Percentiles rank a stretch among this genome's conserved stretches.
These are phyloP conservation scores for Pseudonectria buxi DNA, from an alignment of 2,329 filamentous ascomycete species.

Conservation along the genomic window DNA sequence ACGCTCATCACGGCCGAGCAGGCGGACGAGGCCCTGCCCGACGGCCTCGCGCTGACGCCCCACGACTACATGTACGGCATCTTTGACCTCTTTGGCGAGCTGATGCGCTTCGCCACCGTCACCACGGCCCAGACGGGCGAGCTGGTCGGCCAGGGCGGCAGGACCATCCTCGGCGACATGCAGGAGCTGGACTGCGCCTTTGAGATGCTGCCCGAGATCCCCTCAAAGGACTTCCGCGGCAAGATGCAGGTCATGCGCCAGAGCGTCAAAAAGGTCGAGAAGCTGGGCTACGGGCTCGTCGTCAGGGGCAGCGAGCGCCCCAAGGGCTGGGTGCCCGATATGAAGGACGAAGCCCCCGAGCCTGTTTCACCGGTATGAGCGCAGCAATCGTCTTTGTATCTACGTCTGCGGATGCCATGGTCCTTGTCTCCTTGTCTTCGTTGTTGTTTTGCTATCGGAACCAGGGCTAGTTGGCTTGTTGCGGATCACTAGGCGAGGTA, in stretches of 20 bases:
- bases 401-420: not conserved
- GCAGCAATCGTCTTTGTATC: not conserved
- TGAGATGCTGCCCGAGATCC: constrained; percentile 61
- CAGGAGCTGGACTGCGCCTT: constrained; percentile 70
- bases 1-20: constrained; percentile 63
- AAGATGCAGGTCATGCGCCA: constrained; percentile 83
- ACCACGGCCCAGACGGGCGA: constrained; percentile 68
- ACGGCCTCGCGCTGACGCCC: constrained; percentile 58
- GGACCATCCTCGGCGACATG: constrained; percentile 72
- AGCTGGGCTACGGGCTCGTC: constrained; percentile 76
- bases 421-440: not conserved
- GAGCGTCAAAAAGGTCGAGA: constrained; percentile 92
- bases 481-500: too few relatives aligned
- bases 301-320: constrained; percentile 85
- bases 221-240: constrained; percentile 54
- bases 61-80: constrained; percentile 87
- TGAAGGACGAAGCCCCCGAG: constrained; percentile 35
- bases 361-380: constrained; percentile 22
- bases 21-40: constrained; percentile 42
- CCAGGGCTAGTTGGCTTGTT: too few relatives aligned
- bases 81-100: constrained; percentile 89
- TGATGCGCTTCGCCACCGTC: constrained; percentile 95
- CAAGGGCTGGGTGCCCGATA: constrained; percentile 84
- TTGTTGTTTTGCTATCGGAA: too few relatives aligned
- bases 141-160: constrained; percentile 32